Conservation (phyloP, 257 asterid species). For the Lycium barbarum region DNA sequence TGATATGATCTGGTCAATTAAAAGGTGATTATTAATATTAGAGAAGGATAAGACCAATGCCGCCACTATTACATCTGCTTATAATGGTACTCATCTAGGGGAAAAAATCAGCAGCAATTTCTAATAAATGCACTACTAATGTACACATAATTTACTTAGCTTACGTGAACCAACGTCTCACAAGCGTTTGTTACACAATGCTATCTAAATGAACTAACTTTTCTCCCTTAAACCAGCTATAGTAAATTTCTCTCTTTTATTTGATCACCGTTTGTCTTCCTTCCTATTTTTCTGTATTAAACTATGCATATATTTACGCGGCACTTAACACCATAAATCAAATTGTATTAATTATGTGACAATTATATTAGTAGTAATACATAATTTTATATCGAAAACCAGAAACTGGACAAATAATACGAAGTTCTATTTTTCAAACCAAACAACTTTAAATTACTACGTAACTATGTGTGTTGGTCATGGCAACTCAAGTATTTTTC, state of each 20-base stretch:
- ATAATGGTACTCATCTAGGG: too few species aligned
- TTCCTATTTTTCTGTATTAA: not conserved
- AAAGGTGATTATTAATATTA: too few species aligned
- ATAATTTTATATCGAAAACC: not conserved
- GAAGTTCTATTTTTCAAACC: not conserved
- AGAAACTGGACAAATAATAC: too few species aligned
- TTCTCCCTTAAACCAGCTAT: not conserved
- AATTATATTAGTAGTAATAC: not conserved
- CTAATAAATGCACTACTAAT: not conserved
- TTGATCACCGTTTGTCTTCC: not conserved
- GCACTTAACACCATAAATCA: too few species aligned
- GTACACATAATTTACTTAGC: not conserved
- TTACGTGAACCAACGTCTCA: not conserved
- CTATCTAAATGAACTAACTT: not conserved
- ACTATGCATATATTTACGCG: too few species aligned
- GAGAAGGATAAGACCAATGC: too few species aligned
- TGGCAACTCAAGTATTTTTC: not conserved
- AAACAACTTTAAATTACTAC: too few species aligned
- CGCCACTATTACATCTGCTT: not conserved
- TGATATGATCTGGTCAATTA: too few species aligned
- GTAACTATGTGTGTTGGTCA: not conserved
- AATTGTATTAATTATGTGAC: too few species aligned
- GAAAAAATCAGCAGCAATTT: not conserved
- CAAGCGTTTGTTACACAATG: not conserved
- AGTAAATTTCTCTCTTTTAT: too few species aligned